These are phyloP conservation scores for Cadophora malorum DNA, from an alignment of 2,329 filamentous ascomycete species.

Conservation along the genomic window DNA sequence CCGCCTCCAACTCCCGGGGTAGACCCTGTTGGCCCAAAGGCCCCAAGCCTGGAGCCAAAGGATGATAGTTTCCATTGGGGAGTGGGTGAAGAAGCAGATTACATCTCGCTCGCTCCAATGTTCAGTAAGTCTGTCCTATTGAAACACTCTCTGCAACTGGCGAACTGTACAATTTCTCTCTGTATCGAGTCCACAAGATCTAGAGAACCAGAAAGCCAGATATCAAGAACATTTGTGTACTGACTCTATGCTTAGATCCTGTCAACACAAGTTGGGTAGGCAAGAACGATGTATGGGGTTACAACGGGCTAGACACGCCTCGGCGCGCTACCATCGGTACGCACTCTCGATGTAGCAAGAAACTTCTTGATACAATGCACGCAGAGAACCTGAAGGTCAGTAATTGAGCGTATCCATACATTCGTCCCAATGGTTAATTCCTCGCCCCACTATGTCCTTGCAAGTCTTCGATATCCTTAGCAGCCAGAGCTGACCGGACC, in stretches of 20 bases:
- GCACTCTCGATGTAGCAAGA: constrained; percentile 74
- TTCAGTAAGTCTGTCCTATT: too few relatives aligned
- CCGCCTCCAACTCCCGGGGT: constrained; percentile 64
- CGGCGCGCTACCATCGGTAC: constrained; percentile 77
- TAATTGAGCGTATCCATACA: neutral
- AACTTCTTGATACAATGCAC: constrained; percentile 78
- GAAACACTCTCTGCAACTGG: too few relatives aligned
- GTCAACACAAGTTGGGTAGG: constrained; percentile 63
- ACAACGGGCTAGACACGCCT: constrained; percentile 51
- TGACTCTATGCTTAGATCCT: constrained; percentile 4
- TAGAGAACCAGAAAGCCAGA: too few relatives aligned
- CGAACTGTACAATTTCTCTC: too few relatives aligned
- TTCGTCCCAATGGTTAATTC: neutral
- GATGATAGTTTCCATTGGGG: constrained; percentile 78
- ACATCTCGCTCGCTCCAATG: constrained; percentile 71
- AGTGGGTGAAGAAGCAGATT: constrained; percentile 76
- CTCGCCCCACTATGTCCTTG: too few relatives aligned
- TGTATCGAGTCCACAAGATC: too few relatives aligned
- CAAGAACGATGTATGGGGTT: constrained; percentile 63
- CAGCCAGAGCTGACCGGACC: neutral
- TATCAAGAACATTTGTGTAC: neutral
- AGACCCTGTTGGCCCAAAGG: constrained; percentile 66
- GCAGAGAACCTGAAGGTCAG: constrained; percentile 69
- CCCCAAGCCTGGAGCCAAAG: constrained; percentile 62
- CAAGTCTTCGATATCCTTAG: neutral